Base-by-base conservation (phyloP, 805 yeast species). In the Yarrowia alimentaria region DNA sequence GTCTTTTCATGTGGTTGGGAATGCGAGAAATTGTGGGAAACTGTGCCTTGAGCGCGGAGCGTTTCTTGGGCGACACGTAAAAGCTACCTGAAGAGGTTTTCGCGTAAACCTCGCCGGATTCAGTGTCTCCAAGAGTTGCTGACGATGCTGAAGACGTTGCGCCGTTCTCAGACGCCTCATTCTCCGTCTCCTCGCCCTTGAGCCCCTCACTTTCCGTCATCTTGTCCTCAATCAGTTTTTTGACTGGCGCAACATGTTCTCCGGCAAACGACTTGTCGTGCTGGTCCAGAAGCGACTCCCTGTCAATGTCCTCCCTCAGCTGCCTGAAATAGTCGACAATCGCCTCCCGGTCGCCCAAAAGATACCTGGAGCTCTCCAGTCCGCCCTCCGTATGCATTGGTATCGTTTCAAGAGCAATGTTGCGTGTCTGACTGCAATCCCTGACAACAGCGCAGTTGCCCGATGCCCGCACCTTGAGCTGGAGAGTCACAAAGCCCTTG, bases 391-490 rank as follows among this genome's bases (percentile, higher is more conserved):
- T 30, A 30, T 43, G 37, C 14, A 26, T 26, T 4, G 50, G 50
- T 14, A 43, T 43, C 9, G 50, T 16, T 3, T 26, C 33, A 0
- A n/a, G 47, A 28, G 24, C 6, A n/a, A n/a, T n/a, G n/a, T n/a
- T n/a, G n/a, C n/a, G n/a, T 14, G 14, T 11, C 11, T 40, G 33
- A 28, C 13, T 2, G 17, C 47, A 40, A 28, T 40, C 47, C 18
- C 33, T 7, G 4, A 40, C 47, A 5, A 40, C 47, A 13, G 33
- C 17, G n/a, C 33, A 40, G 25, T 40, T 40, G n/a, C 47, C 47
- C 2, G 33, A 28, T 16, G 14, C 17, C 3, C 33, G 18, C 4
- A 26, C 47, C 19, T 40, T 40, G 17, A 24, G 16, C n/a, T 37
- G 29, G 21, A 40, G 11, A 3, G n/a, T 12, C 10, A 40, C 3